Evolutionary conservation across 2,329 filamentous ascomycete species (phyloP).

Genomic region (Ascochyta fabae): DNA sequence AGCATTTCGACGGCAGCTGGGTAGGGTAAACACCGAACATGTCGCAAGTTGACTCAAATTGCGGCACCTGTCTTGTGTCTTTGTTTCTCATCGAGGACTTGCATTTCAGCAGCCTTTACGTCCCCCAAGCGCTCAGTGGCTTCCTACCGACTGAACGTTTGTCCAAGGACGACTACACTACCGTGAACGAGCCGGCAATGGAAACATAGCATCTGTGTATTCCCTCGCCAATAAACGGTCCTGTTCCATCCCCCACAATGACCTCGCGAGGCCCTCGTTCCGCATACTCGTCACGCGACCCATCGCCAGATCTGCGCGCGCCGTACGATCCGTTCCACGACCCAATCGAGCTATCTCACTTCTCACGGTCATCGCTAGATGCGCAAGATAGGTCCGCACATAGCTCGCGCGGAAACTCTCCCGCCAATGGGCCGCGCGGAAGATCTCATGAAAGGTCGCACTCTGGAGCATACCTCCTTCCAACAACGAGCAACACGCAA

Average conservation of each 20-base stretch:
- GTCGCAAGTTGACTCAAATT: neutral
- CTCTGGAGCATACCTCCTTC: conserved; percentile 26
- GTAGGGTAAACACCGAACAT: conserved; percentile 2
- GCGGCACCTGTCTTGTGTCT: neutral
- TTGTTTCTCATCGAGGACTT: neutral
- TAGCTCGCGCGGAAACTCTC: conserved; percentile 18
- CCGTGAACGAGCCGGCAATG: neutral
- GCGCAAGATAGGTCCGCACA: conserved; percentile 8
- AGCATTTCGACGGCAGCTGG: neutral
- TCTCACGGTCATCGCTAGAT: conserved; percentile 21
- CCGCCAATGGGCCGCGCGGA: conserved; percentile 17
- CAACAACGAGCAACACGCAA: conserved; percentile 17
- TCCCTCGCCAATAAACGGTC: neutral
- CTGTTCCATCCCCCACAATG: conserved; percentile 24
- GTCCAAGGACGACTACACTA: neutral
- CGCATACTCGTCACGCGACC: conserved; percentile 29
- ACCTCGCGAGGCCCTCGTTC: conserved; percentile 27
- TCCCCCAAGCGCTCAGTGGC: neutral
- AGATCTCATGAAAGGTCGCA: conserved; percentile 24
- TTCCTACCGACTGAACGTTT: neutral
- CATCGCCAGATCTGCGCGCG: conserved; percentile 36
- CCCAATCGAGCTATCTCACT: conserved; percentile 38
- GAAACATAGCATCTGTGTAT: neutral
- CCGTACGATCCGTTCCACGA: conserved; percentile 36
- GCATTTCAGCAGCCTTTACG: neutral